Evolutionary conservation across 2,329 filamentous ascomycete species (phyloP), one percentile per base, ranked within the genome.

Genomic region (Blastomyces percursus): DNA sequence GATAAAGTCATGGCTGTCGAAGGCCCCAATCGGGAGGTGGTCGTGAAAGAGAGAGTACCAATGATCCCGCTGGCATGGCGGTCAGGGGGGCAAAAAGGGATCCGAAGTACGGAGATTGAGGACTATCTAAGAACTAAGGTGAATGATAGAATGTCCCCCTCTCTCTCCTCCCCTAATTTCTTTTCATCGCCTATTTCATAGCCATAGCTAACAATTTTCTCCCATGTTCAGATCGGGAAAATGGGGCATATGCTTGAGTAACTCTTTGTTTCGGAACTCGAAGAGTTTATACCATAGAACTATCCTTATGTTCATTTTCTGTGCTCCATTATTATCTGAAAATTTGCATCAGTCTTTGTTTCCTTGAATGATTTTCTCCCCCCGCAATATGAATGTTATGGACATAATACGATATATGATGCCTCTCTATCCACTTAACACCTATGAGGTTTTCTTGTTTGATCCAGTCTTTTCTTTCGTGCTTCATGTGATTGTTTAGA

Each of bases 31-130:
- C 80, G 91, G 12, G 93, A 99, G 76, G 82, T 99, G 14, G 82
- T 88, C 9, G 94, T 99, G 1, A 89, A 83, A 67, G 93, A 97
- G 76, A 80, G 94, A 55, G 92, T 99, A 14, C 87, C 92, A 1
- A 99, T 99, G 94, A 87, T 99, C 63, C 94, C 94, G 2, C 74
- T 97, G 64, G 92, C 91, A 11, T 99, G 94, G 94, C 89, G 89
- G 72, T 84, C 82, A 9, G 90, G 89, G 1, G 84, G 85, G 4
- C 84, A 86, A 68, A 87, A 87, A 50, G 94, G 94, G 0, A 90
- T 97, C 65, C 84, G 85, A 64, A 93, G 93, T 70, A 83, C 86
- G 61, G 94, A 99, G 77, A 89, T 97, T 56, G 91, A 96, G 69
- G 91, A 90, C 7, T 99, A 99, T 79, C 78, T 99, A 66, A 90